Conservation (phyloP, 306 rosid species). For the Cucurbita pepo region DNA sequence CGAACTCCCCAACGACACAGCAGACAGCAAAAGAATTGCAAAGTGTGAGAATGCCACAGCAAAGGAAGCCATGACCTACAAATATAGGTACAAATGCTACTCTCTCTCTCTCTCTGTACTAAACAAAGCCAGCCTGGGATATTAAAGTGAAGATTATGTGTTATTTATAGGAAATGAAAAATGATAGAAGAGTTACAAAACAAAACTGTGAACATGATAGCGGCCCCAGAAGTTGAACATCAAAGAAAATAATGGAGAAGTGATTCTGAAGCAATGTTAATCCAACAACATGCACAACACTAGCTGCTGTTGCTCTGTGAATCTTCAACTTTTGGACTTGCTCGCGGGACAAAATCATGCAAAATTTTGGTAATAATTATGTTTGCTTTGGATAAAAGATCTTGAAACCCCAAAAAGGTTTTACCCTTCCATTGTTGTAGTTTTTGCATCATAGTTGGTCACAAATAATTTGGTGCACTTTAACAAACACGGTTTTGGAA, state of each 20-base stretch:
- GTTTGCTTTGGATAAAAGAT: conserved; percentile 7
- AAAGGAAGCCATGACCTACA: conserved; percentile 24
- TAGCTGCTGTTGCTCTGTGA: neutral
- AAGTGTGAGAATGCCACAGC: conserved; percentile 22
- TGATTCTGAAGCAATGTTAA: conserved; percentile 43
- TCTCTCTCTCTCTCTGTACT: neutral
- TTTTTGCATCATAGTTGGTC: neutral
- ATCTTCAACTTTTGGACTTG: conserved; percentile 1
- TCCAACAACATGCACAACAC: conserved; percentile 4
- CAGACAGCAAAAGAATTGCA: conserved; percentile 25
- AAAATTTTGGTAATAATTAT: conserved; percentile 6
- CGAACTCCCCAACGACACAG: conserved; percentile 22
- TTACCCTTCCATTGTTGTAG: neutral
- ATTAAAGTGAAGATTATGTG: neutral
- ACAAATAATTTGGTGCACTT: neutral
- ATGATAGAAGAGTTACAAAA: neutral
- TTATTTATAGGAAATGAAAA: neutral
- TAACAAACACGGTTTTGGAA: neutral
- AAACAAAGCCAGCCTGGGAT: neutral
- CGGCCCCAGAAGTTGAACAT: conserved; percentile 23
- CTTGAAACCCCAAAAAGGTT: neutral
- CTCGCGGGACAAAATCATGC: conserved; percentile 1
- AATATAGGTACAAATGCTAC: neutral
- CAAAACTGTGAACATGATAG: neutral
- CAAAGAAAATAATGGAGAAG: conserved; percentile 24